Evolutionary conservation across 345 rosid genomes (phyloP).

Genomic region (Heritiera littoralis): DNA sequence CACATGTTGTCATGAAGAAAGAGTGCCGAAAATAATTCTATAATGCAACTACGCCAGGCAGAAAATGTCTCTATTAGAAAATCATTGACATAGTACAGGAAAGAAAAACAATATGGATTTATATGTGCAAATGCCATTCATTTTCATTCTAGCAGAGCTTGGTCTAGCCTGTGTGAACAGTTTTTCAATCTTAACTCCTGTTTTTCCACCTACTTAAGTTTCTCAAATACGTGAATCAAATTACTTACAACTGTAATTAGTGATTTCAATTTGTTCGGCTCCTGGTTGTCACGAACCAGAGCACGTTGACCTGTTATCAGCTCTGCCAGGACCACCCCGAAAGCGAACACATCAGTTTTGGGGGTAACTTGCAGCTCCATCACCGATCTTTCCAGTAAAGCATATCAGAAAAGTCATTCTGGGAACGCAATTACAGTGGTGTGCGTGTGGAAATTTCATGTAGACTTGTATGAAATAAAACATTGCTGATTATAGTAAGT

Average conservation of each 20-base stretch:
- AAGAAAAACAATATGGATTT: too few species aligned
- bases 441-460: background rate
- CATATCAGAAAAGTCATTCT: background rate
- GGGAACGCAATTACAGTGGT: background rate
- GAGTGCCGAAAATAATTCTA: background rate
- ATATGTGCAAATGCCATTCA: background rate
- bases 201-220: background rate
- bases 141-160: background rate
- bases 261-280: constrained; percentile 50
- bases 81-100: too few species aligned
- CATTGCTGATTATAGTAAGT: background rate
- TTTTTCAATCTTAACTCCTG: background rate
- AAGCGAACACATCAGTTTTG: constrained; percentile 65
- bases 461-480: constrained; percentile 6
- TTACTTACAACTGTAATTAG: constrained; percentile 48
- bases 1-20: background rate
- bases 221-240: background rate
- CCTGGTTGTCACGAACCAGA: constrained; percentile 47
- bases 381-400: constrained; percentile 45
- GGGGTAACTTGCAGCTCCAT: constrained; percentile 66
- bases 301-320: constrained; percentile 67
- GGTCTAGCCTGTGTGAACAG: background rate
- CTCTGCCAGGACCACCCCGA: constrained; percentile 68
- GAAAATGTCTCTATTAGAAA: too few species aligned
- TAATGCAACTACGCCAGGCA: too few species aligned